Base-by-base conservation (phyloP, 176 grass and related monocot genomes). In the Urochloa ruziziensis region DNA sequence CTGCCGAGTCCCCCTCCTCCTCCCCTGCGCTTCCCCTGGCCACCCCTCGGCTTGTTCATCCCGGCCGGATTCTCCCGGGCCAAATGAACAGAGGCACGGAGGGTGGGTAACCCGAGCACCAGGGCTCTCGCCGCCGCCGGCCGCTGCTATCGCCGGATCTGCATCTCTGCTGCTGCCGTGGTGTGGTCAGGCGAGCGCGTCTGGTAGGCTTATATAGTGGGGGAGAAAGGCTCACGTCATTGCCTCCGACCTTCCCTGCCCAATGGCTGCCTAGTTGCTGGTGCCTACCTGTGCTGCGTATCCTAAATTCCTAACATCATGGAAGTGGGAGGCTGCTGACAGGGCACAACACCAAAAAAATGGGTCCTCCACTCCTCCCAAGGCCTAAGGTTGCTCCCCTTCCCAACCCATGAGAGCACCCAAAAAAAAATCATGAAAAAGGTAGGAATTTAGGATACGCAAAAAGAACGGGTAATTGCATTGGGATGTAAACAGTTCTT, bases 41-140 rank as follows among this genome's bases (percentile, higher is more conserved):
- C 69, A 30, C 34, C 81, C 81, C 62, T 89, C 79, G 35, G 23
- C 83, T 82, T 86, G 30, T 79, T 42, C 86, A 88, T 88, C 71
- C 12, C 14, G 3, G 34, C 23, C 19, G 4, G 9, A 13, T 46
- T 53, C 1, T 23, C 23, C 23, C 51, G 34, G 64, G 4, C 5
- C 12, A 54, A 54, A n/a, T 30, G 78, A 82, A 87, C 36, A 74
- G 47, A 77, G 76, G 64, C 46, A 33, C 53, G 21, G 59, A 67
- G 68, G 35, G 69, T 49, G 43, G 27, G 43, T 30, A 21, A 62
- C 59, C 69, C 69, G 69, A 72, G 25, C 69, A 72, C 69, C 43
- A 72, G 17, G 67, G 67, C 67, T 72, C 69, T 17, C 69, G 69
- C 43, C 69, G 24, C 6, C 67, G 67, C n/a, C n/a, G n/a, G n/a